Base-by-base conservation (phyloP, 257 asterid genomes). In the Dorcoceras hygrometricum region DNA sequence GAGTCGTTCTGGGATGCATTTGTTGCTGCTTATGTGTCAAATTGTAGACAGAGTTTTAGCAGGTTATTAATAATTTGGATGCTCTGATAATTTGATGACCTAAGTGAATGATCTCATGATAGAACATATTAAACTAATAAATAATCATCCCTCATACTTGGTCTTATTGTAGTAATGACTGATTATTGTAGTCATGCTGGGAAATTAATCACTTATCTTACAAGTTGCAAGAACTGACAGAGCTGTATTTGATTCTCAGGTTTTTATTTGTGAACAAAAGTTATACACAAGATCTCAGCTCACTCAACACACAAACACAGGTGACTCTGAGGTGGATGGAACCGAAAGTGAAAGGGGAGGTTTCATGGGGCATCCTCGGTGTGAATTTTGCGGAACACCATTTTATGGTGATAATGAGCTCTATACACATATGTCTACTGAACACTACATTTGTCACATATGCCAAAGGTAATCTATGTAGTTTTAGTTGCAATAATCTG, bases 321-420 rank as follows among this genome's bases (percentile, higher is more conserved):
- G 99, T 55, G 96, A 94, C 66, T 90, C 97, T 19, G 93, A 88
- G 83, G 99, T 90, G 71, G 99, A 94, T 83, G 99, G 99, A 75
- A 86, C 86, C 67, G 99, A 90, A 86, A 90, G 95, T 80, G 97
- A 94, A 74, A 82, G 97, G 76, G 97, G 97, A 73, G 99, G 99
- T 73, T 94, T 94, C 71, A 70, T 71, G 71, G 99, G 99, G 72
- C 99, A 90, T 79, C 99, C 99, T 48, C 55, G 70, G 28, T 90
- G 99, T 84, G 95, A 87, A 72, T 94, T 88, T 84, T 94, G 97
- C 73, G 80, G 69, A 67, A 84, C 87, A 23, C 91, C 97, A 58
- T 94, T 87, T 81, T 94, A 90, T 67, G 99, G 97, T 69, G 99
- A 94, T 67, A 90, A 94, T 62, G 97, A 90, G 77, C 82, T 90